Conservation (phyloP, 805 yeast species). For the Kluyveromyces starmeri region DNA sequence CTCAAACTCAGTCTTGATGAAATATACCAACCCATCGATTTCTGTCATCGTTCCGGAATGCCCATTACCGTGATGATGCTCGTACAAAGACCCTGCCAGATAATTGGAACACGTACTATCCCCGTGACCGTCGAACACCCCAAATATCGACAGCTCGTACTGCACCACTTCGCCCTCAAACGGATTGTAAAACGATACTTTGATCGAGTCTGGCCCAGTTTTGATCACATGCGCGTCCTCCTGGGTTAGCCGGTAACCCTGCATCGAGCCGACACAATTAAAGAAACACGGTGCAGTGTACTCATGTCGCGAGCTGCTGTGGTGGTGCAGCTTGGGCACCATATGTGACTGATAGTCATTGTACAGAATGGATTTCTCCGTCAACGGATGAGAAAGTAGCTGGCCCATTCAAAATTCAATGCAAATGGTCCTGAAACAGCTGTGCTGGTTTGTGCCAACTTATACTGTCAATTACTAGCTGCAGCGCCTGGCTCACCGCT, state of each 20-base stretch:
- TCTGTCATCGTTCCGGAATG: slow-evolving; percentile 15
- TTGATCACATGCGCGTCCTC: slow-evolving; percentile 64
- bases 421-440: too few relatives aligned
- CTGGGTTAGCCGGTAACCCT: slow-evolving; percentile 66
- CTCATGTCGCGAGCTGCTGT: neutral
- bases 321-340: neutral
- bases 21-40: slow-evolving; percentile 2
- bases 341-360: slow-evolving; percentile 14
- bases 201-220: slow-evolving; percentile 34
- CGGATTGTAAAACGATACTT: slow-evolving; percentile 28
- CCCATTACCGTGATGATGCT: neutral
- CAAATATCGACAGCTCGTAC: slow-evolving; percentile 40
- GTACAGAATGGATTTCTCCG: slow-evolving; percentile 52
- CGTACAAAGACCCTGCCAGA: slow-evolving; percentile 29
- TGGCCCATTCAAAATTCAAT: too few relatives aligned
- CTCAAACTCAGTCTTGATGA: slow-evolving; percentile 3
- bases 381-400: slow-evolving; percentile 62
- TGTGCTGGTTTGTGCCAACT: too few relatives aligned
- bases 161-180: slow-evolving; percentile 20
- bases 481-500: too few relatives aligned
- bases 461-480: too few relatives aligned
- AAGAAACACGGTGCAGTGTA: slow-evolving; percentile 32
- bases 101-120: slow-evolving; percentile 53
- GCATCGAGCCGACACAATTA: slow-evolving; percentile 66
- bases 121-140: slow-evolving; percentile 80